phyloP scores from a whole-genome alignment of 441 rosid genomes.

The Rhodomyrtus psidioides region DNA sequence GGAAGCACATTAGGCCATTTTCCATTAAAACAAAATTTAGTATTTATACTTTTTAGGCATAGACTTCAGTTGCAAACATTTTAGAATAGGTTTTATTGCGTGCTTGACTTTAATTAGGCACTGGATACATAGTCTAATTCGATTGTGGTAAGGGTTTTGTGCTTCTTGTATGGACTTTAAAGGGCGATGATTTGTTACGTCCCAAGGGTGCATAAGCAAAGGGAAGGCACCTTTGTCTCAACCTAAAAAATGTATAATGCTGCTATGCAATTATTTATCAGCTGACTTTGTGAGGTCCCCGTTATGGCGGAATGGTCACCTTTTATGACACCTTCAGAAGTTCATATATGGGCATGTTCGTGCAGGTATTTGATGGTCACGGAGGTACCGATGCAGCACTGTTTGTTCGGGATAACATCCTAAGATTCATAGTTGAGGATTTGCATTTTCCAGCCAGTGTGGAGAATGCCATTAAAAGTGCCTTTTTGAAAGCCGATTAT shows the following conservation, averaged over 20 bases:
- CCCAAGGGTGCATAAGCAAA: not conserved
- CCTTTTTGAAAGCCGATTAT: constrained; percentile 82
- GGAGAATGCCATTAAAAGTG: constrained; percentile 68
- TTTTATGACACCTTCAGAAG: not conserved
- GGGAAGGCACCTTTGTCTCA: not conserved
- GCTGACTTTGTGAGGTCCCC: not conserved
- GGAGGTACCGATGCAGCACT: constrained; percentile 91
- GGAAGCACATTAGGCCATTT: not conserved
- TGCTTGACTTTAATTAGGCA: not conserved
- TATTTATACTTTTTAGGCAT: not conserved
- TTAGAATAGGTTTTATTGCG: not conserved
- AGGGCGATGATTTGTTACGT: not conserved
- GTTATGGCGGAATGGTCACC: not conserved
- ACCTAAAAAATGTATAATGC: not conserved
- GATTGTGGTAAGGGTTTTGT: not conserved
- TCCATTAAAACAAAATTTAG: not conserved
- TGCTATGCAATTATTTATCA: not conserved
- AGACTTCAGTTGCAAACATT: not conserved
- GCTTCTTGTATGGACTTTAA: not conserved
- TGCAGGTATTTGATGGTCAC: constrained; percentile 92
- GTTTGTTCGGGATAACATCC: constrained; percentile 62
- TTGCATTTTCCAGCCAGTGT: constrained; percentile 63
- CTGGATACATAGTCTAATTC: not conserved
- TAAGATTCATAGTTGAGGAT: constrained; percentile 69
- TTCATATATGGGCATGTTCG: constrained; percentile 14